Evolutionary conservation across 2,329 filamentous ascomycete genomes (phyloP), one percentile per base, ranked within the genome.

Genomic region (Raffaelea arxii): DNA sequence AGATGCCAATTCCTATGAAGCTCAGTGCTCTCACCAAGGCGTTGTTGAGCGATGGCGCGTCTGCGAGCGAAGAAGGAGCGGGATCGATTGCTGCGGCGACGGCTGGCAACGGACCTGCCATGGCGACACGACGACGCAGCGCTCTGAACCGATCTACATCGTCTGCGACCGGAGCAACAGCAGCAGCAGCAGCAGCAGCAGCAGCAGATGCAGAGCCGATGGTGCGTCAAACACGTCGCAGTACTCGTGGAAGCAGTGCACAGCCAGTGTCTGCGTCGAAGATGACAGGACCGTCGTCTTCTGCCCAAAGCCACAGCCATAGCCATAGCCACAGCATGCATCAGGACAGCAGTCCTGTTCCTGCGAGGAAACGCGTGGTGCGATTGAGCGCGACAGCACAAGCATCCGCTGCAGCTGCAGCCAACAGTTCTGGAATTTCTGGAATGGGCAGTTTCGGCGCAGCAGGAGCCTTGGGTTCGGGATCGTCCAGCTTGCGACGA

Each of bases 11-110:
- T 55, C 89, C 89, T 57, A 88, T 92, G 78, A 94, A 92, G 68
- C 84, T 96, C 61, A 96, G 89, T 62, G 89, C 90, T 57, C 78
- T 92, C 54, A 94, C 91, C 42, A 91, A 92, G 60, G 90, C 88
- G 19, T 72, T 96, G 16, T 73, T 96, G 22, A 78, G 79, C 48
- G 78, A 82, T 49, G 76, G 77, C 38, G 69, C 72, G 43, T 74
- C 56, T 42, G 70, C 72, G 46, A 66, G 69, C 48, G 70, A 69
- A 35, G 63, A 58, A 60, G 53, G 52, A 4, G 49, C 51, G 4
- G 53, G 55, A 6, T 45, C 41, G 51, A 65, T 53, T 53, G 58
- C 18, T 4, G 36, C 38, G 14, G 43, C 44, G 10, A 41, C 37
- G 1, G 45, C 44, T 0, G 46, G 46, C 3, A 59, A 65, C 2